phyloP scores from a whole-genome alignment of 1,284 basidiomycete genomes.

The Pterulicium gracile region DNA sequence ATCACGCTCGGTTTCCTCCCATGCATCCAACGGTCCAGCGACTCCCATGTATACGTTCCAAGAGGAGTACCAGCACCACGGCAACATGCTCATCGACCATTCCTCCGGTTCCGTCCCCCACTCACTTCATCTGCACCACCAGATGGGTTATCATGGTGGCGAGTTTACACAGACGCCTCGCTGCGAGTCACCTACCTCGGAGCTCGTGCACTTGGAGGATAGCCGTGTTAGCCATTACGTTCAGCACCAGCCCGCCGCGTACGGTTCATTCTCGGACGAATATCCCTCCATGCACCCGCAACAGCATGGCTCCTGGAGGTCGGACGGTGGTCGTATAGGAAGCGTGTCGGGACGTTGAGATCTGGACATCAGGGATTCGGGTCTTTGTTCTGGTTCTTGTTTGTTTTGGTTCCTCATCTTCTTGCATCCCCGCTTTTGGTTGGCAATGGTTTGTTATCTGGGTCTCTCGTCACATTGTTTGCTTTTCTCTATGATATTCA shows the following conservation, averaged over 20 bases:
- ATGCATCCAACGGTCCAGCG: conserved; percentile 31
- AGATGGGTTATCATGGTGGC: conserved; percentile 19
- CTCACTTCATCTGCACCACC: conserved; percentile 14
- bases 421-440: too few species aligned
- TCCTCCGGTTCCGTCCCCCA: conserved; percentile 18
- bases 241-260: conserved; percentile 20
- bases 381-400: too few species aligned
- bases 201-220: conserved; percentile 20
- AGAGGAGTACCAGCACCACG: conserved; percentile 27
- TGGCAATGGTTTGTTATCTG: too few species aligned
- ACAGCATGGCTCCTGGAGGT: conserved; percentile 26
- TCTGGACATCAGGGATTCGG: too few species aligned
- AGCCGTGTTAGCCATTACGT: conserved; percentile 15
- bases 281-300: conserved; percentile 24
- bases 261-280: conserved; percentile 29
- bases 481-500: too few species aligned
- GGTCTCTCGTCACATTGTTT: too few species aligned
- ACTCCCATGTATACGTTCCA: conserved; percentile 38
- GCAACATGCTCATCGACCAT: conserved; percentile 21
- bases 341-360: too few species aligned
- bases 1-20: conserved; percentile 37
- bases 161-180: conserved; percentile 42
- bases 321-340: conserved; percentile 20
- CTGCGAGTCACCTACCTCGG: conserved; percentile 35
- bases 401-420: too few species aligned